These are phyloP conservation scores for Ascoidea asiatica DNA, from an alignment of 805 yeast species.

Conservation along the genomic window DNA sequence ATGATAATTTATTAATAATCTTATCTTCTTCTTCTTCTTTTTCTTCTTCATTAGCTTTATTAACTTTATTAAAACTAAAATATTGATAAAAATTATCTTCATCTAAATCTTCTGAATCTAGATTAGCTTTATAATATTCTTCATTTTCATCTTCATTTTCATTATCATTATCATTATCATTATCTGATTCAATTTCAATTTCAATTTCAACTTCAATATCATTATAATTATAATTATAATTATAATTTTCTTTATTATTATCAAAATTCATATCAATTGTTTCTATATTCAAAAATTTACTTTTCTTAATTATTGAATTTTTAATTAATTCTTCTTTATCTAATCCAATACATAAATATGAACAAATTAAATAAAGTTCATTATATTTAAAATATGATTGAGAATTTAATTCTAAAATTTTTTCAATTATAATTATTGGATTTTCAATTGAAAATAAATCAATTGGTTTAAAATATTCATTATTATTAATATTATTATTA, in stretches of 20 bases:
- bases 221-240: background rate
- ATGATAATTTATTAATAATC: slow-evolving; percentile 7
- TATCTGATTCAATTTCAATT: background rate
- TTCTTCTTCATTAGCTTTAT: too few relatives aligned
- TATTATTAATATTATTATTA: background rate
- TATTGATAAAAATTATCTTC: background rate
- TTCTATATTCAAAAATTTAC: too few relatives aligned
- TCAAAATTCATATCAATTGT: slow-evolving; percentile 8
- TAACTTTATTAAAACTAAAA: too few relatives aligned
- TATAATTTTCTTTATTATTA: background rate
- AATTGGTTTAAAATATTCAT: slow-evolving; percentile 1
- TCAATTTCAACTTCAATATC: slow-evolving; percentile 3
- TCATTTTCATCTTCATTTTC: background rate
- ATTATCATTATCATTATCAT: background rate
- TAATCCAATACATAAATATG: slow-evolving; percentile 22
- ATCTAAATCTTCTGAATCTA: background rate
- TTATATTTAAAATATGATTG: slow-evolving; percentile 30
- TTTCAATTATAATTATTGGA: slow-evolving; percentile 20
- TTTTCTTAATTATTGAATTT: too few relatives aligned
- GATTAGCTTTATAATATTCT: background rate
- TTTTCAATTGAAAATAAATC: slow-evolving; percentile 10
- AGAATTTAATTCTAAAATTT: slow-evolving; percentile 27
- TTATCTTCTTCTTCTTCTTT: background rate
- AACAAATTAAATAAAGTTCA: slow-evolving; percentile 24
- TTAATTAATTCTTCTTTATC: slow-evolving; percentile 12